Conservation (phyloP, 1,139 yeast species). For the Suhomyces kunorum region DNA sequence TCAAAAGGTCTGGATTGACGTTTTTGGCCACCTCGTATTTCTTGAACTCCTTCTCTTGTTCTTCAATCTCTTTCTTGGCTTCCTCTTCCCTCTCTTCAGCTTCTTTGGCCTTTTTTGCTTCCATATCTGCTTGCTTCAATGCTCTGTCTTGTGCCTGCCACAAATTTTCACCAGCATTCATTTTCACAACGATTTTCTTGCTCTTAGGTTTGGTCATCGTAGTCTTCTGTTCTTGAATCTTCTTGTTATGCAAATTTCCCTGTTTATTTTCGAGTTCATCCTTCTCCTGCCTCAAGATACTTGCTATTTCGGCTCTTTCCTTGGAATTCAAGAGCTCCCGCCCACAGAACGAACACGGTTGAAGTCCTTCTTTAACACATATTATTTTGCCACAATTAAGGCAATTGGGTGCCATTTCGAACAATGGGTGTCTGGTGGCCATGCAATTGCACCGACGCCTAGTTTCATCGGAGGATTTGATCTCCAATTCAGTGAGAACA, state of each 20-base stretch:
- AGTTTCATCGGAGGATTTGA: conserved; percentile 17
- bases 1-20: conserved; percentile 54
- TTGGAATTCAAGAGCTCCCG: conserved; percentile 58
- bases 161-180: conserved; percentile 62
- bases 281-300: conserved; percentile 53
- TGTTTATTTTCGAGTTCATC: conserved; percentile 29
- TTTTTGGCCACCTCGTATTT: conserved; percentile 37
- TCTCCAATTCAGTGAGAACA: conserved; percentile 39
- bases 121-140: conserved; percentile 52
- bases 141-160: conserved; percentile 70
- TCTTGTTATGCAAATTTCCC: conserved; percentile 19
- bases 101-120: conserved; percentile 26
- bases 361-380: conserved; percentile 85
- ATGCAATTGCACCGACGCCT: conserved; percentile 67
- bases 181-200: conserved; percentile 51
- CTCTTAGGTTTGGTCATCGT: conserved; percentile 24
- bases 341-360: conserved; percentile 87
- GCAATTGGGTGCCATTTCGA: conserved; percentile 91
- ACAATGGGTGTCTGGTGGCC: conserved; percentile 83
- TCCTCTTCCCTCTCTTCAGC: conserved; percentile 30
- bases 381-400: conserved; percentile 91
- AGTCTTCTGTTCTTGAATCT: conserved; percentile 22
- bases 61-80: conserved; percentile 34
- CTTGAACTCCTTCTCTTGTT: conserved; percentile 39
- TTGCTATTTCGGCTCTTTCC: conserved; percentile 62